Base-by-base conservation (phyloP, 305 asterid genomes). In the Caryopteris hybrid region DNA sequence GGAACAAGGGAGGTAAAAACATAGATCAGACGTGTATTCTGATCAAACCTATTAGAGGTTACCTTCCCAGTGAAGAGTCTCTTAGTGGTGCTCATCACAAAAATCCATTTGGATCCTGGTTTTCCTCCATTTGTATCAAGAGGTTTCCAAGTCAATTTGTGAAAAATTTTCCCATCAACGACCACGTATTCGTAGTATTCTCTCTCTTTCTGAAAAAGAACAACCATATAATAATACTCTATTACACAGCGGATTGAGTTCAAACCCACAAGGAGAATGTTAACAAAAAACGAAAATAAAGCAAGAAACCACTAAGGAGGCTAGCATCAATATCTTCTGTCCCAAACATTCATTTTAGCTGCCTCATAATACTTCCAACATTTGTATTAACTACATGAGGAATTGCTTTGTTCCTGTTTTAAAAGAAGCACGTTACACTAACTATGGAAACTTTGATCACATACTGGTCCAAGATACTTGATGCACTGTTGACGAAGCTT, bases 401-500 rank as follows among this genome's bases (percentile, higher is more conserved):
- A 50, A n/a, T 31, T 7, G 3, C 8, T 58, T 31, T 4, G 9
- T 16, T 13, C 42, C 17, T 2, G 10, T 3, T 11, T 2, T 18
- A 8, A n/a, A 8, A 50, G 16, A 25, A 43, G 5, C 4, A 57
- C 60, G 18, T 13, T 38, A 31, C 53, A 18, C 11, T 33, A 67
- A 50, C 16, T 33, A 47, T 46, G 51, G 73, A 51, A 69, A 53
- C 27, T 46, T 50, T 46, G 68, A 45, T 64, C 48, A 80, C 92
- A 4, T 85, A 92, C 98, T 4, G 96, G 96, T 66, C 98, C 98
- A 70, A 91, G 93, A 80, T 91, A 90, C 70, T 76, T 90, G 82
- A 87, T 87, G 76, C 91, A 79, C 48, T 90, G 97, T 39, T 83
- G 72, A 65, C 86, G 96, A 71, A 92, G 96, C 87, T 82, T 83